Conservation (phyloP, 768 basidiomycete species). For the Crassisporium funariophilum region DNA sequence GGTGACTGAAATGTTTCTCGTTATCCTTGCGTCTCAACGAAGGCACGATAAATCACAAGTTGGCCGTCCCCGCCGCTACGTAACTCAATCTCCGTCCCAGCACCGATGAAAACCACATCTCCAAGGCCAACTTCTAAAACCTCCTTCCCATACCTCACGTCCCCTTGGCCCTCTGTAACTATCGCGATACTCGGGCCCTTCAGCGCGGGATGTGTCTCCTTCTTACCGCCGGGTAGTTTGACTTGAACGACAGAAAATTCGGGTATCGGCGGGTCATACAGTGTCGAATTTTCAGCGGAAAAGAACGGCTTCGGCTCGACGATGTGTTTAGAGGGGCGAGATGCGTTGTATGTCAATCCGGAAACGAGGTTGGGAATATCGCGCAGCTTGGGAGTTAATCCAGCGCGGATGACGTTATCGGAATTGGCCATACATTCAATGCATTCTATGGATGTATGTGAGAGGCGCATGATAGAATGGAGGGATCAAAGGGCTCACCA, state of each 20-base stretch:
- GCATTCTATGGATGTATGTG: constrained; percentile 61
- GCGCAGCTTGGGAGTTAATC: constrained; percentile 93
- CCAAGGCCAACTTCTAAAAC: constrained; percentile 55
- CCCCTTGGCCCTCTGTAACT: constrained; percentile 69
- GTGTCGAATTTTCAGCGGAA: constrained; percentile 27
- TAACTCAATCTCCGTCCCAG: constrained; percentile 60
- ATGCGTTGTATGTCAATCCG: constrained; percentile 83
- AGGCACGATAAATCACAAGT: constrained; percentile 69
- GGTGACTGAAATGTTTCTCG: too few species aligned
- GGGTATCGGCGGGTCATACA: constrained; percentile 91
- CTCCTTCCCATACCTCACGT: constrained; percentile 48
- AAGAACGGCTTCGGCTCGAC: constrained; percentile 61
- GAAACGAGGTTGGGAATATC: constrained; percentile 90
- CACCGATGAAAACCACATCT: constrained; percentile 82
- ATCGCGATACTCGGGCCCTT: constrained; percentile 87
- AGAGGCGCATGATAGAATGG: constrained; percentile 5
- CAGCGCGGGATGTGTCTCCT: constrained; percentile 61
- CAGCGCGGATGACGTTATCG: constrained; percentile 98
- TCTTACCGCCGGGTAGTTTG: constrained; percentile 43
- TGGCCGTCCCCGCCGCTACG: constrained; percentile 32
- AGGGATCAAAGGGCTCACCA: constrained; percentile 49
- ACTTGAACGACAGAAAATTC: constrained; percentile 89
- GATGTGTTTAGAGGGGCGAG: constrained; percentile 66
- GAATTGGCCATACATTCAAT: constrained; percentile 99
- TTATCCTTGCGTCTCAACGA: too few species aligned